Evolutionary conservation across 2,329 filamentous ascomycete species (phyloP), one percentile per base, ranked within the genome.

Genomic region (Macrophomina phaseolina): DNA sequence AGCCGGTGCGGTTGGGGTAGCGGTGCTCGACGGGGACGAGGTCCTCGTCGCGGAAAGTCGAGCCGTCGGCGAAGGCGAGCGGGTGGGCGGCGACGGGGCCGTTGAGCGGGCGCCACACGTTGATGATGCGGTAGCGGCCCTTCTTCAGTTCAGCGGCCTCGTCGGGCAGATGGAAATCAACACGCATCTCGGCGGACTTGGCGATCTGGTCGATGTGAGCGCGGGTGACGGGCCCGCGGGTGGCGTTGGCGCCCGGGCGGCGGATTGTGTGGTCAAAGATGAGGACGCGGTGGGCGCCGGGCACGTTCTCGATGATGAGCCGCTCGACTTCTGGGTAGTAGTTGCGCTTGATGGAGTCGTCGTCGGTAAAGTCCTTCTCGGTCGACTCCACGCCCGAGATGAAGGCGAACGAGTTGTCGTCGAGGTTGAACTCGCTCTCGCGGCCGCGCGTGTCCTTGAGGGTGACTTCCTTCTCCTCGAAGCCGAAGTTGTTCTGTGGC

Each of bases 181-280:
- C 90, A 56, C 93, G 90, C 75, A 86, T 83, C 9, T 80, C 84
- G 0, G 91, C 89, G 0, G 91, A 90, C 16, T 77, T 77, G 6
- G 85, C 79, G 0, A 92, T 95, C 79, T 97, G 93, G 77, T 97
- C 93, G 69, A 97, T 91, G 78, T 97, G 93, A 0, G 91, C 91
- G 48, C 86, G 79, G 12, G 83, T 86, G 0, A 96, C 92, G 1
- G 93, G 92, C 1, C 81, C 82, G 56, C 93, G 87, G n/a, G 78
- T 77, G 0, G 90, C 86, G 64, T 81, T 78, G 0, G 88, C 85
- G n/a, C 30, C 14, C 11, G 87, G 82, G 49, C 91, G 87, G n/a
- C 93, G 90, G 76, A 97, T 87, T 7, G 93, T 97, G 81, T 97
- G 91, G 82, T 97, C 93, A 80, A 97, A 97, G 75, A 97, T 81